phyloP scores from a whole-genome alignment of 495 filamentous ascomycete species.

The Xanthoparmelia taractica region DNA sequence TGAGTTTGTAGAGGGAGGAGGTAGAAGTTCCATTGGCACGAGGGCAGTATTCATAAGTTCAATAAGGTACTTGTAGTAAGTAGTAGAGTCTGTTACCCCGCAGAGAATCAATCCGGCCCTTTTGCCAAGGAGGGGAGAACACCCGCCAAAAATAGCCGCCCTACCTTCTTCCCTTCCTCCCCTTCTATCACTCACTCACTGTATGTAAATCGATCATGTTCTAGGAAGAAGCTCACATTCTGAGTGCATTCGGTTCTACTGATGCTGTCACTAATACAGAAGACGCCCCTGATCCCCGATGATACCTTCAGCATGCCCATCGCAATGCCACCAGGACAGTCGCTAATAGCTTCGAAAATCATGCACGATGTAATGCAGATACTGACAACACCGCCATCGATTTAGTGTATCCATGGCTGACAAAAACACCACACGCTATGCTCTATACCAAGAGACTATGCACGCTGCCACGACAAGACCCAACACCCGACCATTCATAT shows the following conservation, averaged over 20 bases:
- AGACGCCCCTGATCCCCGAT: neutral
- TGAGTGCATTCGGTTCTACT: neutral
- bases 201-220: too few species aligned
- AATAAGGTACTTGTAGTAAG: too few species aligned
- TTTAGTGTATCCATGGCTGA: neutral
- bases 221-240: neutral
- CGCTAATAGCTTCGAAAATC: neutral
- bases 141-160: neutral
- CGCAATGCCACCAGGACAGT: slow-evolving; percentile 6
- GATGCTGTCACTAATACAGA: neutral
- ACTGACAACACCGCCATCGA: neutral
- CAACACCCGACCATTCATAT: neutral
- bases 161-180: neutral
- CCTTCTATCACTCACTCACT: too few species aligned
- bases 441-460: neutral
- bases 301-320: slow-evolving; percentile 3
- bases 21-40: neutral
- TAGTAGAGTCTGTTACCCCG: too few species aligned
- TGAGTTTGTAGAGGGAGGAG: too few species aligned
- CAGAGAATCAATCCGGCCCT: too few species aligned
- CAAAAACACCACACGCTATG: slow-evolving; percentile 10
- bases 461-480: neutral
- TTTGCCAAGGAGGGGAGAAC: too few species aligned
- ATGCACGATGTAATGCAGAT: slow-evolving; percentile 4
- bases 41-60: neutral